Evolutionary conservation across 176 grass and related monocot species (phyloP), one percentile per base, ranked within the genome.

Genomic region (Rhynchospora pubera): DNA sequence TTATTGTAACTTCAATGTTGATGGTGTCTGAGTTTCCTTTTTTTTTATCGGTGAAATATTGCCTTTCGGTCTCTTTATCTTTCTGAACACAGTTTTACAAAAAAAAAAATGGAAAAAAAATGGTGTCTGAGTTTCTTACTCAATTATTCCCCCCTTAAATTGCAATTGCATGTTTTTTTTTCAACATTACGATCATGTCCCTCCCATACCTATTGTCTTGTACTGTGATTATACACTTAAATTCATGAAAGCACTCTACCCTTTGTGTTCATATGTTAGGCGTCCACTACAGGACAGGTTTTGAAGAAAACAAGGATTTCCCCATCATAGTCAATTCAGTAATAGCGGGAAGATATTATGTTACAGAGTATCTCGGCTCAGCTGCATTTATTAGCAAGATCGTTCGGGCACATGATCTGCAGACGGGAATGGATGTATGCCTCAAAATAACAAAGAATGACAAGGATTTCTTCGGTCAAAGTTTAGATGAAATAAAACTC

Each of bases 401-500:
- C 85, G 93, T 91, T 44, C 93, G 96, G 87, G 97, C 97, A 82
- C 93, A 90, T 79, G 97, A 99, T 89, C 89, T 99, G 86, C 79
- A 81, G 57, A 93, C 86, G 13, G 91, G 92, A 81, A 93, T 57
- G 16, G 89, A 93, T 83, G 89, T 99, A 62, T 99, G 97, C 60
- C 91, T 99, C 70, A 99, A 99, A 82, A 99, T 99, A 91, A 99
- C 93, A 32, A 99, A 95, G 83, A 99, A 95, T 77, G 87, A 95
- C 72, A 99, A 99, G 87, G 96, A 99, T 86, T 99, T 95, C 85
- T 93, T 99, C 72, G 97, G 96, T 57, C 97, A 96, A 70, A 96
- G 97, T 85, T 85, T 99, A 80, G 91, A 99, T 82, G 97, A 99
- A 80, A 99, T 99, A 79, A 99, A 99, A 59, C 91, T 99, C 28